A percentile compares a stretch with the other conserved stretches of the same genome.
phyloP scores from a whole-genome alignment of 768 basidiomycete species.

The Podaxis sp. region DNA sequence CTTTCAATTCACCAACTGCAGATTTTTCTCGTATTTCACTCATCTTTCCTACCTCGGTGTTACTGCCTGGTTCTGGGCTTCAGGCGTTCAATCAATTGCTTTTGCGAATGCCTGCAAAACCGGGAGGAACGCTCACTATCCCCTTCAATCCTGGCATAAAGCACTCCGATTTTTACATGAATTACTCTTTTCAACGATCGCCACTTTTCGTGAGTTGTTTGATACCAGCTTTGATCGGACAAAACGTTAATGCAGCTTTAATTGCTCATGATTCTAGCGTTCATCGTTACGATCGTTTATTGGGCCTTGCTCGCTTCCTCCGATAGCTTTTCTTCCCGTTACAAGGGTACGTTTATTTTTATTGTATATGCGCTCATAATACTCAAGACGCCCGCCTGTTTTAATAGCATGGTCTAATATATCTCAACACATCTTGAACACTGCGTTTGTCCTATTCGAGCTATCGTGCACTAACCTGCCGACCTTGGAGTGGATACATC shows the following conservation, averaged over 20 bases:
- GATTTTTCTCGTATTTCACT: constrained; percentile 19
- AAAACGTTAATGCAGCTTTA: not conserved
- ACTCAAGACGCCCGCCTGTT: not conserved
- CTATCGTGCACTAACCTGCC: constrained; percentile 51
- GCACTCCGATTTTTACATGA: constrained; percentile 16
- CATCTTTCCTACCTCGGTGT: constrained; percentile 15
- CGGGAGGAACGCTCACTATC: constrained; percentile 2
- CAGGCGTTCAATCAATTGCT: constrained; percentile 13
- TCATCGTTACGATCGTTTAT: constrained; percentile 15
- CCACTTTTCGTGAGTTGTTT: constrained; percentile 17
- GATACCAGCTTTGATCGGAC: not conserved
- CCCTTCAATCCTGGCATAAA: constrained; percentile 18
- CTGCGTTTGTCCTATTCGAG: constrained; percentile 55
- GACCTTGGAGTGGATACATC: constrained; percentile 50
- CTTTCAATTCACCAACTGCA: not conserved
- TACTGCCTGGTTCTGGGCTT: constrained; percentile 17
- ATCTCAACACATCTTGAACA: constrained; percentile 62
- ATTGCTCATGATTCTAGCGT: not conserved
- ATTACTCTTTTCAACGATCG: constrained; percentile 15
- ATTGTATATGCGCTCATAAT: not conserved
- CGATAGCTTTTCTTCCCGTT: not conserved
- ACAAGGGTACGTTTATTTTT: not conserved
- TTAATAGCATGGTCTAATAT: constrained; percentile 54
- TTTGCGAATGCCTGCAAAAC: constrained; percentile 4
- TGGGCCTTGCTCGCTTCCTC: constrained; percentile 17